A percentile compares a stretch with the other conserved stretches of the same genome.
Conservation (phyloP, 2,329 filamentous ascomycete genomes). For the Colletotrichum noveboracense region DNA sequence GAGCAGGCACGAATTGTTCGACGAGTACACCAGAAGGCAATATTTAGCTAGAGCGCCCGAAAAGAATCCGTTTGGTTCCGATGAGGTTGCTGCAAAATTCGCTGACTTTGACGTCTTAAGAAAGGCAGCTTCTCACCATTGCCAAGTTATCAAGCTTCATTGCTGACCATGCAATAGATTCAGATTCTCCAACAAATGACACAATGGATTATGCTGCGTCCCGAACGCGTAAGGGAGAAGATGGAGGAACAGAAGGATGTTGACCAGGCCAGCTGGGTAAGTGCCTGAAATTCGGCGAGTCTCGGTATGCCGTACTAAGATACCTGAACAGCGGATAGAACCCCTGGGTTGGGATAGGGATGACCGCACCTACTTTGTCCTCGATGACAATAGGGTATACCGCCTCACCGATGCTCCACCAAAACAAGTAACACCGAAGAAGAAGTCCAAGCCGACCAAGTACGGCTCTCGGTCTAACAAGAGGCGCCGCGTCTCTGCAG, state of each 20-base stretch:
- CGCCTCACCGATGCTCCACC: conserved; percentile 79
- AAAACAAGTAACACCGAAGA: conserved; percentile 65
- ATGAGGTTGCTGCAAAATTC: conserved; percentile 76
- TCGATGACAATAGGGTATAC: conserved; percentile 95
- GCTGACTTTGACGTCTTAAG: conserved; percentile 81
- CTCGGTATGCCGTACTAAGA: neutral
- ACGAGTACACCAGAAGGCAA: conserved; percentile 91
- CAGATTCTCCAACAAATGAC: conserved; percentile 86
- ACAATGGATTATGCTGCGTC: conserved; percentile 85
- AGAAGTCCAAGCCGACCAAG: conserved; percentile 70
- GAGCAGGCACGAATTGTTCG: conserved; percentile 78
- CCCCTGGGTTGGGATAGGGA: conserved; percentile 88
- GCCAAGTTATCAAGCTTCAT: neutral
- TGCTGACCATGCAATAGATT: conserved; percentile 50
- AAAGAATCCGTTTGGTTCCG: conserved; percentile 84
- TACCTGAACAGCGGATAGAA: conserved; percentile 68
- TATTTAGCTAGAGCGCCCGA: conserved; percentile 81
- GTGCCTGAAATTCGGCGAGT: conserved; percentile 30
- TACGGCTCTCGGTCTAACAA: conserved; percentile 70
- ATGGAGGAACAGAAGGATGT: conserved; percentile 83
- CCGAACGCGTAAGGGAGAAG: conserved; percentile 84
- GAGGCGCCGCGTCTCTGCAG: conserved; percentile 64
- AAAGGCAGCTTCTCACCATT: conserved; percentile 58
- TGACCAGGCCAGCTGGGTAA: conserved; percentile 85
- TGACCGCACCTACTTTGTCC: conserved; percentile 85